A percentile compares a stretch with the other conserved stretches of the same genome.
Evolutionary conservation across 345 rosid species (phyloP).

Genomic region (Lepidium didymum): DNA sequence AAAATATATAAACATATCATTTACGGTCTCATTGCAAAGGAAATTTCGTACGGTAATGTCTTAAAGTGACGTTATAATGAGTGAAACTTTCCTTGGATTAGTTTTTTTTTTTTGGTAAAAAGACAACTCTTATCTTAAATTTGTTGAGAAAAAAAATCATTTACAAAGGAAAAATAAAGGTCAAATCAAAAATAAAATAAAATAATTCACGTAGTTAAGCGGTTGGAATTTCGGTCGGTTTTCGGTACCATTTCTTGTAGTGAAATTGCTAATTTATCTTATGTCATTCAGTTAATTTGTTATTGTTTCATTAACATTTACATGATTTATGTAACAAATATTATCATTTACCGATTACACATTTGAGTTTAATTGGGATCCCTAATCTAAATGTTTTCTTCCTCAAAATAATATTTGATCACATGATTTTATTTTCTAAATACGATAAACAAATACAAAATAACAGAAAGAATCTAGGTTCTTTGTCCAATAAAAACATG

Average conservation of each 20-base stretch:
- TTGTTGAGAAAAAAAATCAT: background rate
- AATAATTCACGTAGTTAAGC: too few species aligned
- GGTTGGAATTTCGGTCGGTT: too few species aligned
- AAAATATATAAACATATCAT: background rate
- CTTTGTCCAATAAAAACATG: background rate
- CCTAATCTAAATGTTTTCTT: background rate
- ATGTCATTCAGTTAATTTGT: too few species aligned
- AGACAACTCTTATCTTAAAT: slow-evolving; percentile 6
- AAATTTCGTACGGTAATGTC: slow-evolving; percentile 5
- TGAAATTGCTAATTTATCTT: too few species aligned
- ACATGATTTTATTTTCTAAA: background rate
- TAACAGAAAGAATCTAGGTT: background rate
- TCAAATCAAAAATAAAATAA: background rate
- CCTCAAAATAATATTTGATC: background rate
- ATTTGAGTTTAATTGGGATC: background rate
- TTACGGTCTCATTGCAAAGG: slow-evolving; percentile 13
- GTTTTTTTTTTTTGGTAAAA: slow-evolving; percentile 26
- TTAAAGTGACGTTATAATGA: slow-evolving; percentile 20
- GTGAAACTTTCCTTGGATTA: slow-evolving; percentile 5
- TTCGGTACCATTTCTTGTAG: too few species aligned
- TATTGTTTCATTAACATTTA: background rate
- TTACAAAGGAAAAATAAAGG: background rate
- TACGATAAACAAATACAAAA: background rate
- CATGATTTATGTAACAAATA: background rate
- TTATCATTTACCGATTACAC: background rate